Evolutionary conservation across 2,329 filamentous ascomycete species (phyloP), one percentile per base, ranked within the genome.

Genomic region (Diaporthe sp.): DNA sequence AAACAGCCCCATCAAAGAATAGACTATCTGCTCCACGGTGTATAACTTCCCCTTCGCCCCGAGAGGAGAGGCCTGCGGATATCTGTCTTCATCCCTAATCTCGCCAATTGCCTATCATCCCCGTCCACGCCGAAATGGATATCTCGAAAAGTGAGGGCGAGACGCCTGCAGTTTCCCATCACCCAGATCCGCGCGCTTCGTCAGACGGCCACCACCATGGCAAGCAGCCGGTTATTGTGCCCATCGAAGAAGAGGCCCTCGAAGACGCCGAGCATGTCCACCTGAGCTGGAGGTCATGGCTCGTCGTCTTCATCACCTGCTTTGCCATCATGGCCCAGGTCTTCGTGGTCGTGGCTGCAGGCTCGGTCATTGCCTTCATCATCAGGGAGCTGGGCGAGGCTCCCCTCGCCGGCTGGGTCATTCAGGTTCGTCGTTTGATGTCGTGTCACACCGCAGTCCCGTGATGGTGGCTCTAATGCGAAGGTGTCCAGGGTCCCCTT

Each of bases 351-450:
- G 86, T 88, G 1, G 88, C 88, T 7, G 88, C 89, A 8, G 88
- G 89, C 2, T 89, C 87, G 0, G 88, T 90, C 13, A 87, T 91
- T 72, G 87, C 88, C 0, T 91, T 91, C 79, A 90, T 88, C 76
- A 83, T 89, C 34, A 84, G 88, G 49, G 89, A 91, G 78, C 81
- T 91, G 7, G 89, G 88, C 15, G 85, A 88, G 58, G 82, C 85
- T 15, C 81, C 85, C 1, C 84, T 90, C 22, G 83, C 88, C 1
- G 88, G 89, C 39, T 91, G 89, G 89, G 86, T 91, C 75, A 90
- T 91, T 68, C 88, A 88, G 82, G 86, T 87, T 75, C 15, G 77
- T 70, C 1, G 22, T 13, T 10, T n/a, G 19, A 42, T 65, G 12
- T 17, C 25, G 28, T 19, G 10, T 3, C 49, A 13, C 12, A n/a